Evolutionary conservation across 164 flowering plant genomes (phyloP).

Genomic region (Taxillus chinensis): DNA sequence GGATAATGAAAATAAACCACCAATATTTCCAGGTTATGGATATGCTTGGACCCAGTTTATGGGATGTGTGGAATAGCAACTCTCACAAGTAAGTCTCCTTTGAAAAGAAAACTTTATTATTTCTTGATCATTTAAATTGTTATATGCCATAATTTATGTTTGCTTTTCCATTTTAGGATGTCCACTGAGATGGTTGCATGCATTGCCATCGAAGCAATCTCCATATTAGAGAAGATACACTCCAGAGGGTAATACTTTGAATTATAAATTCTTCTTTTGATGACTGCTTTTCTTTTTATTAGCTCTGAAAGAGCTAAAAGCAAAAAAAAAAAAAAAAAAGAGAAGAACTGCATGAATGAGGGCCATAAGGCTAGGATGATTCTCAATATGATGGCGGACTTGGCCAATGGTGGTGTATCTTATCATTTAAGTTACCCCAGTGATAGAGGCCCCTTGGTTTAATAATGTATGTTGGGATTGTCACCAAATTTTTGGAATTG

Average conservation of each 20-base stretch:
- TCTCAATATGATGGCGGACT: no score
- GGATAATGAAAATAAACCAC: not conserved
- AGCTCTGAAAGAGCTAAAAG: no score
- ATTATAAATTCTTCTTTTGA: no score
- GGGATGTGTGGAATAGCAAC: conserved; percentile 94
- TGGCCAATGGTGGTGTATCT: no score
- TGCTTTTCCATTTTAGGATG: conserved; percentile 25
- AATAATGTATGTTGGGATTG: no score
- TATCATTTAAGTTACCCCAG: no score
- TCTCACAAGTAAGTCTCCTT: conserved; percentile 47
- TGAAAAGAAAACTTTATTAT: not conserved
- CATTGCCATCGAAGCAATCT: conserved; percentile 78
- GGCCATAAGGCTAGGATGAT: no score
- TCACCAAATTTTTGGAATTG: no score
- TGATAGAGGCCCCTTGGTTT: no score
- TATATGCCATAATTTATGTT: not conserved
- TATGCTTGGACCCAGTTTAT: conserved; percentile 91
- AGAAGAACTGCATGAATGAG: no score
- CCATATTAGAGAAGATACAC: conserved; percentile 82
- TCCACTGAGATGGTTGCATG: conserved; percentile 52
- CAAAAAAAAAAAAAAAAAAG: no score
- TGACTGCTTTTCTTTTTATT: no score
- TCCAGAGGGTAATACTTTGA: conserved; percentile 47
- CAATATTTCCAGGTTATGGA: conserved; percentile 78
- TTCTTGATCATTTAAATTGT: not conserved